phyloP scores from a whole-genome alignment of 2,329 filamentous ascomycete genomes.

The Pseudocercospora macadamiae region DNA sequence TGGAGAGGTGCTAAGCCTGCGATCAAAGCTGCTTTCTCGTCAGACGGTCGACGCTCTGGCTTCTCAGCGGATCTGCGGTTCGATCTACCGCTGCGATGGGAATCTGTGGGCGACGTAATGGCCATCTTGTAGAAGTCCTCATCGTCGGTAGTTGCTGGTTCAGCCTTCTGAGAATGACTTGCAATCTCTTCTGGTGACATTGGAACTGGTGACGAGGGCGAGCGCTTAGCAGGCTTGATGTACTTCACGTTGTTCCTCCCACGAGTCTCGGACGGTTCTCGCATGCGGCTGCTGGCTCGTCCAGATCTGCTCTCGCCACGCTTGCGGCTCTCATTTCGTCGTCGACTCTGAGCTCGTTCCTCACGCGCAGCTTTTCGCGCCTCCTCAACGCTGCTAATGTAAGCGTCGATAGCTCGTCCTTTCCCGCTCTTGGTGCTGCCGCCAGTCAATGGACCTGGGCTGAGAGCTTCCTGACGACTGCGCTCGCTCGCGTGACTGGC shows the following conservation, averaged over 20 bases:
- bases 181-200: conserved; percentile 85
- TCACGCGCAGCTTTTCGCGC: conserved; percentile 53
- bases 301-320: conserved; percentile 43
- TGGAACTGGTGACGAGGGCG: conserved; percentile 86
- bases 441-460: conserved; percentile 41
- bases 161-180: conserved; percentile 51
- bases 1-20: too few relatives aligned
- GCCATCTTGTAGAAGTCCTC: conserved; percentile 51
- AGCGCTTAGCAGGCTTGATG: conserved; percentile 76
- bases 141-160: conserved; percentile 52
- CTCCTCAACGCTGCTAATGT: conserved; percentile 82
- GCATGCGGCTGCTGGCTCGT: conserved; percentile 51
- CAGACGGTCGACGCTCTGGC: too few relatives aligned
- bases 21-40: too few relatives aligned
- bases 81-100: conserved; percentile 26
- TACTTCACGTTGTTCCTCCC: conserved; percentile 68
- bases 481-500: conserved; percentile 10
- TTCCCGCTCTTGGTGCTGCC: conserved; percentile 60
- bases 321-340: conserved; percentile 56
- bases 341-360: conserved; percentile 43
- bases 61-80: too few relatives aligned
- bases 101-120: conserved; percentile 38
- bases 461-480: conserved; percentile 28
- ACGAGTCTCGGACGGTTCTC: conserved; percentile 64
- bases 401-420: conserved; percentile 74